phyloP scores from a whole-genome alignment of 2,329 filamentous ascomycete genomes.

The Xylariales sp. region DNA sequence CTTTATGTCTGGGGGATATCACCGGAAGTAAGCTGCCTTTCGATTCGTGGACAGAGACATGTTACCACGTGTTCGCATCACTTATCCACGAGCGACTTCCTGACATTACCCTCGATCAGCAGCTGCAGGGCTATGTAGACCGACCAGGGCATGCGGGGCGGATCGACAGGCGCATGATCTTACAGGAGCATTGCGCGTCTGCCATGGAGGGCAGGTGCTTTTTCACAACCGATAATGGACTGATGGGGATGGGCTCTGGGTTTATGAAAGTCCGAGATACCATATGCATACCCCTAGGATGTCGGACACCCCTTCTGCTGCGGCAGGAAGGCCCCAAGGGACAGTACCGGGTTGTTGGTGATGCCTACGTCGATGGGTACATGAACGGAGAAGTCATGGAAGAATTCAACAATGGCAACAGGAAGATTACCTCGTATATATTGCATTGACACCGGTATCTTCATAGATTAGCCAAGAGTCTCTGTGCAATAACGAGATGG shows the following conservation, averaged over 20 bases:
- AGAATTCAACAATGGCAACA: too few species aligned
- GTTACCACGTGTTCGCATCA: conserved; percentile 15
- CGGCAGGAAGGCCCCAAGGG: background rate
- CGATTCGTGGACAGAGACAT: conserved; percentile 14
- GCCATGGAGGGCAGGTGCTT: conserved; percentile 19
- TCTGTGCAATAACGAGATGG: too few species aligned
- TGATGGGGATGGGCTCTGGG: conserved; percentile 26
- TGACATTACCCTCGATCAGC: conserved; percentile 10
- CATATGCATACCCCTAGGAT: background rate
- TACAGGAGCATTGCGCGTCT: conserved; percentile 12
- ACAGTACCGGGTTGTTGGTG: background rate
- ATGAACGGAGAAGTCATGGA: background rate
- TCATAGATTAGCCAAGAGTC: too few species aligned
- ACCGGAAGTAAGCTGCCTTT: conserved; percentile 3
- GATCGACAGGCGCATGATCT: conserved; percentile 1
- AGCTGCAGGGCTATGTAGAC: conserved; percentile 9
- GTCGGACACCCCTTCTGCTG: background rate
- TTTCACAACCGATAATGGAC: conserved; percentile 15
- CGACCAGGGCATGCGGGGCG: background rate
- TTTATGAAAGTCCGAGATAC: conserved; percentile 15
- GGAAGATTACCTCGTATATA: too few species aligned
- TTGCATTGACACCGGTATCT: too few species aligned
- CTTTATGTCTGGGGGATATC: background rate
- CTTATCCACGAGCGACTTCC: conserved; percentile 14
- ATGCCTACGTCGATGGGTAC: background rate